A percentile compares a stretch with the other conserved stretches of the same genome.
phyloP scores from a whole-genome alignment of 1,284 basidiomycete species.

The Athelia sp. region DNA sequence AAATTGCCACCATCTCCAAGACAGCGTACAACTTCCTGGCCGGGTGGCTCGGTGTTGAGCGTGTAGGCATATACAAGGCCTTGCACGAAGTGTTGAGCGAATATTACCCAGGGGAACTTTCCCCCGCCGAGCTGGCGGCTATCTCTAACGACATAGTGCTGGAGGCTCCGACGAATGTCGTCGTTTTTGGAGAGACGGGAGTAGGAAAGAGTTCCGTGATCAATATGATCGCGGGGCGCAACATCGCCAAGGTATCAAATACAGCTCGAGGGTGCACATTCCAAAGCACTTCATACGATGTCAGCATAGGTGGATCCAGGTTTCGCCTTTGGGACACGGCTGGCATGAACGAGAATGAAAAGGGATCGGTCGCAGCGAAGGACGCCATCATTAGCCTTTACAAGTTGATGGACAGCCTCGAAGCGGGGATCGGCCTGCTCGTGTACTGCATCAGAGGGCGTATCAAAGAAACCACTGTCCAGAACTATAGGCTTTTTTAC shows the following conservation, averaged over 20 bases:
- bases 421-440: conserved; percentile 1
- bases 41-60: too few species aligned
- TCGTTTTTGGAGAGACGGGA: not conserved
- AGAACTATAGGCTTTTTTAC: conserved; percentile 17
- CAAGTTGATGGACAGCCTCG: not conserved
- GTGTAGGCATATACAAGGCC: too few species aligned
- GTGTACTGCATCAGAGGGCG: conserved; percentile 7
- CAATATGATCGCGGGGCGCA: not conserved
- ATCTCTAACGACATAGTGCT: too few species aligned
- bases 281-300: not conserved
- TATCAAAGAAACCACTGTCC: conserved; percentile 10
- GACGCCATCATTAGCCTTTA: not conserved
- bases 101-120: too few species aligned
- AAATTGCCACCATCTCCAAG: too few species aligned
- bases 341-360: not conserved
- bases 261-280: not conserved
- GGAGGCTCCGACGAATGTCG: not conserved
- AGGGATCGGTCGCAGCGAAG: not conserved
- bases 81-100: too few species aligned
- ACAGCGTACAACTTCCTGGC: too few species aligned
- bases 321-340: not conserved
- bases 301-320: not conserved
- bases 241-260: not conserved
- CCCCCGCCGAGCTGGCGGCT: too few species aligned
- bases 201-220: conserved; percentile 1